Evolutionary conservation across 805 yeast genomes (phyloP), one percentile per base, ranked within the genome.

Genomic region (Saccharomyces kudriavzevii): DNA sequence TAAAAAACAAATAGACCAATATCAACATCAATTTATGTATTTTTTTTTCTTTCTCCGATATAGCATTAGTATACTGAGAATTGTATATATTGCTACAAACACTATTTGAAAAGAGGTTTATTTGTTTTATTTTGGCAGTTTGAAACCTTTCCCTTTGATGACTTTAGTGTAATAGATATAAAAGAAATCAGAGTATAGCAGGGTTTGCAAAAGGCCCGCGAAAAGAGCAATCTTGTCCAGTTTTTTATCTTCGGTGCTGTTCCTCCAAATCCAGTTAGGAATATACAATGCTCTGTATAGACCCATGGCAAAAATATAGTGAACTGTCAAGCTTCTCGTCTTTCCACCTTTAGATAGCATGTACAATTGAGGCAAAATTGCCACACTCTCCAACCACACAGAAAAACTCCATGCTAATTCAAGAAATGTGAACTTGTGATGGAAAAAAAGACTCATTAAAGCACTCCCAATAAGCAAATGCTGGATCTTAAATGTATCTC

Each of bases 201-300:
- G 74, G 0, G 97, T 89, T 74, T 94, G 99, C 45, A 89, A 69
- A 31, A 94, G 56, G 25, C 98, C 98, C 0, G 97, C 85, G 22
- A 79, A 63, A 9, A 92, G 74, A 1, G 96, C 79, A 52, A 91
- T 75, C 58, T 77, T 78, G 64, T 90, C 96, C 54, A 85, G 74
- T 54, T 60, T 63, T 77, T 75, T 30, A 25, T 75, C 79, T 58
- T 87, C 92, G 14, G 70, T 58, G 56, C 73, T 73, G 73, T 84
- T 89, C 69, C 97, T 82, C 78, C 90, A 94, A 60, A 90, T 68
- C 99, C 99, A 94, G 72, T 92, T 94, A 59, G 96, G 95, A 60
- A 94, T 82, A 69, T 94, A 94, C 50, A 94, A 75, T 0, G 92
- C 87, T 60, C 99, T 78, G 76, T 94, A 94, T 2, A 86, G 60